Evolutionary conservation across 2,329 filamentous ascomycete genomes (phyloP), one percentile per base, ranked within the genome.

Genomic region (Rhexocercosporidium sp.): DNA sequence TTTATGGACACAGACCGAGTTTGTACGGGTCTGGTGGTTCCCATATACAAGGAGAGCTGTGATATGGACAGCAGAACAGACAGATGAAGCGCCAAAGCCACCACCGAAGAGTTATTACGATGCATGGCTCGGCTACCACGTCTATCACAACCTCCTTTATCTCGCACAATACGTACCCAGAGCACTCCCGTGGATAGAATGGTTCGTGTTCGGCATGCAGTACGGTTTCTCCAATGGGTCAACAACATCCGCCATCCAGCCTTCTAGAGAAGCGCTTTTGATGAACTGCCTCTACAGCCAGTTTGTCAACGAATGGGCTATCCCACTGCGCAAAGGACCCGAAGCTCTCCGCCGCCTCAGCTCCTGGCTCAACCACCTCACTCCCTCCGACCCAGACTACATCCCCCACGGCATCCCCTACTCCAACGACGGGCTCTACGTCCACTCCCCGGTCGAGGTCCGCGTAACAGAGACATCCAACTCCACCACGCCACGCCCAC

Each of bases 271-370:
- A 70, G 95, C 94, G 14, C 86, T 98, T 54, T 84, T 97, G 62
- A 95, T 99, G 92, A 96, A 99, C 82, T 99, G 96, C 76, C 86
- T 98, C 6, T 99, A 97, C 83, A 95, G 92, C n/a, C 96, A 99
- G 77, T 97, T 93, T 75, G 96, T 99, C 71, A 97, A 99, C 78
- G 96, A 99, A 78, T 99, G 96, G 96, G 95, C 95, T 0, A 86
- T 99, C 7, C 95, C 96, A 1, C 84, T 99, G 0, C 83, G 88
- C 70, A 91, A 91, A 72, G 96, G 96, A 0, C 95, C 95, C 16
- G 94, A 97, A 79, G 94, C 93, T 8, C 87, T 99, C 51, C 86
- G 83, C 37, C 89, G 96, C 11, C 85, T 99, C 14, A 92, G 90
- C 46, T 91, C 92, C 57, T 99, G 96, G 96, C 84, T 99, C 62